Evolutionary conservation across 108 stramenopile genomes (phyloP).

Genomic region (Skeletonema costatum): DNA sequence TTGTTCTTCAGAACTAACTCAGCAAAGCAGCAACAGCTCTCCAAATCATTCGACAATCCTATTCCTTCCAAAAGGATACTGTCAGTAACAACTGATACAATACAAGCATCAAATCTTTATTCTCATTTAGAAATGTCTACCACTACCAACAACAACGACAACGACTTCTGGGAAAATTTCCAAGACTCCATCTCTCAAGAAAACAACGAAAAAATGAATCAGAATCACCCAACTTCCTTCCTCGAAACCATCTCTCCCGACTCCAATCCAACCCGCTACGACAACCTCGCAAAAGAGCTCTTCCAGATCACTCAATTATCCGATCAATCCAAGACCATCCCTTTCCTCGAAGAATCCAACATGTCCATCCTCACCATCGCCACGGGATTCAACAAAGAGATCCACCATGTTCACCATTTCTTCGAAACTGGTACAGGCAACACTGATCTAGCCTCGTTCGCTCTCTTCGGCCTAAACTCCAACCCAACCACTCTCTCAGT

Average conservation of each 20-base stretch:
- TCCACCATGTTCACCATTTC: not conserved
- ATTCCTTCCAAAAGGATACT: no score
- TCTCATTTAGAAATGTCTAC: not conserved
- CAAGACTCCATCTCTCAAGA: not conserved
- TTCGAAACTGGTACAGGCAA: not conserved
- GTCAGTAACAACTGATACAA: not conserved
- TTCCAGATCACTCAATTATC: not conserved
- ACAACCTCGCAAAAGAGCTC: not conserved
- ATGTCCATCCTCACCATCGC: not conserved
- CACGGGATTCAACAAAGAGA: not conserved
- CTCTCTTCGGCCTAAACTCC: not conserved
- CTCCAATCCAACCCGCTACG: not conserved
- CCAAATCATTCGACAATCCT: no score
- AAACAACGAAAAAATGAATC: not conserved
- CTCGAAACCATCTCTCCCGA: not conserved
- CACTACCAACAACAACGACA: not conserved
- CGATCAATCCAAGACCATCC: not conserved
- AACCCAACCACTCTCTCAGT: not conserved
- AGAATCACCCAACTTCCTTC: not conserved
- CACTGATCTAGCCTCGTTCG: not conserved
- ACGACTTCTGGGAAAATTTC: not conserved
- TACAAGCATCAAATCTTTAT: not conserved
- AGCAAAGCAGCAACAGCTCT: no score
- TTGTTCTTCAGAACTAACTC: no score
- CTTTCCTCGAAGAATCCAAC: not conserved